Conservation (phyloP, 352 stramenopile genomes). For the Elongisporangium anandrum region DNA sequence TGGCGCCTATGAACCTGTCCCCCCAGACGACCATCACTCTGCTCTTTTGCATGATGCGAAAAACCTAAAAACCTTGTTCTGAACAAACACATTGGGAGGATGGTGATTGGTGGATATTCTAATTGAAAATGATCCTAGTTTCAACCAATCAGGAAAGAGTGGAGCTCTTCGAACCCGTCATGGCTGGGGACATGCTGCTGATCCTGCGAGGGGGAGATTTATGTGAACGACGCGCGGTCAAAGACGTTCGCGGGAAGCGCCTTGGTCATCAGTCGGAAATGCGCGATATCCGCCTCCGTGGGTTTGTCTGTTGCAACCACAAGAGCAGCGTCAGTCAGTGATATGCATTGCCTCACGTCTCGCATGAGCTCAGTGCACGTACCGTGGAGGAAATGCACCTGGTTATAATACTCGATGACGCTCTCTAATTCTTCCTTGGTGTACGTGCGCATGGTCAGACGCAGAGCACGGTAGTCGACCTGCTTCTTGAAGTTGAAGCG, state of each 20-base stretch:
- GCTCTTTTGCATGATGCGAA: neutral
- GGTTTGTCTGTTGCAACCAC: conserved; percentile 46
- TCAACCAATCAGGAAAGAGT: neutral
- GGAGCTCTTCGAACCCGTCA: conserved; percentile 18
- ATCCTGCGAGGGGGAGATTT: conserved; percentile 11
- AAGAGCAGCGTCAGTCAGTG: conserved; percentile 1
- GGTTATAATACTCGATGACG: conserved; percentile 83
- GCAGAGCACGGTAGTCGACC: conserved; percentile 74
- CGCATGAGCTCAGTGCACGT: conserved; percentile 13
- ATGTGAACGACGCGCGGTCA: conserved; percentile 81
- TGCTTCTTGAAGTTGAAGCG: conserved; percentile 77
- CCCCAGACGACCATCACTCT: neutral
- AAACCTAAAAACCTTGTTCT: neutral
- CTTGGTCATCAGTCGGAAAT: conserved; percentile 88
- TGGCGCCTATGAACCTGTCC: neutral
- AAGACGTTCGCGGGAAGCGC: conserved; percentile 72
- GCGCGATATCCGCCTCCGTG: conserved; percentile 63
- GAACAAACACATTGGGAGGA: no score
- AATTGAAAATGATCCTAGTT: conserved; percentile 1
- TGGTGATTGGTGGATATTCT: neutral
- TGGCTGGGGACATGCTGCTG: no score
- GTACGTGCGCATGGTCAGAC: conserved; percentile 76
- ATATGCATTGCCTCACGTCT: no score
- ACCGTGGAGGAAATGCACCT: conserved; percentile 73
- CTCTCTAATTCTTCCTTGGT: conserved; percentile 66